Percentiles rank a stretch among this genome's conserved stretches.
phyloP scores from a whole-genome alignment of 352 stramenopile genomes.

The Phytophthora quininea region DNA sequence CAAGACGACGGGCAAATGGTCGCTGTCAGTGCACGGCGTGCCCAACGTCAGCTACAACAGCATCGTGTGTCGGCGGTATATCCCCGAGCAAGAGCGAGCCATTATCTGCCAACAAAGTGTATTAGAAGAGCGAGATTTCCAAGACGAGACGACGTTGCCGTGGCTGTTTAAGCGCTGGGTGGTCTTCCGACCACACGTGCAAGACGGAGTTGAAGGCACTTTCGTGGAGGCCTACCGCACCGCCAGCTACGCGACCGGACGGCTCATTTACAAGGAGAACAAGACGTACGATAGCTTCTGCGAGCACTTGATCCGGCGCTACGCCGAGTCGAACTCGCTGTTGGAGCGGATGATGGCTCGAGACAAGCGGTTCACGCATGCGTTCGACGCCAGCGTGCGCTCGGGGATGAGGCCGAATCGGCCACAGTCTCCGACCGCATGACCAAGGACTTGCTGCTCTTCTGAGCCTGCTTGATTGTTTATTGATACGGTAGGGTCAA shows the following conservation, averaged over 20 bases:
- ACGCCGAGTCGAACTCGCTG: constrained; percentile 84
- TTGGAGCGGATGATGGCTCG: constrained; percentile 86
- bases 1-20: constrained; percentile 88
- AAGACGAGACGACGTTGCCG: constrained; percentile 78
- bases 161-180: constrained; percentile 91
- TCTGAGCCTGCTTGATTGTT: constrained; percentile 39
- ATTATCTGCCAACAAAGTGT: constrained; percentile 89
- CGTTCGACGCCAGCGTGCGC: constrained; percentile 43
- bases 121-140: constrained; percentile 82
- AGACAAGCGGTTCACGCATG: constrained; percentile 72
- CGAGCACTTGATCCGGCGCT: constrained; percentile 87
- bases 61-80: constrained; percentile 67
- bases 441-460: constrained; percentile 87
- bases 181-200: constrained; percentile 74
- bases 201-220: constrained; percentile 78
- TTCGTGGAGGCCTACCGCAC: constrained; percentile 85
- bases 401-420: constrained; percentile 56
- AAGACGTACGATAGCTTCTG: constrained; percentile 91
- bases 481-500: constrained; percentile 25
- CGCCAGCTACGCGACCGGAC: constrained; percentile 81
- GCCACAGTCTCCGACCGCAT: constrained; percentile 79
- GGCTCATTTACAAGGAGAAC: constrained; percentile 89
- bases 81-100: constrained; percentile 56
- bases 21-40: constrained; percentile 80
- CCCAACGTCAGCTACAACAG: constrained; percentile 90